Conservation (phyloP, 352 stramenopile genomes). For the Globisporangium perplexum region DNA sequence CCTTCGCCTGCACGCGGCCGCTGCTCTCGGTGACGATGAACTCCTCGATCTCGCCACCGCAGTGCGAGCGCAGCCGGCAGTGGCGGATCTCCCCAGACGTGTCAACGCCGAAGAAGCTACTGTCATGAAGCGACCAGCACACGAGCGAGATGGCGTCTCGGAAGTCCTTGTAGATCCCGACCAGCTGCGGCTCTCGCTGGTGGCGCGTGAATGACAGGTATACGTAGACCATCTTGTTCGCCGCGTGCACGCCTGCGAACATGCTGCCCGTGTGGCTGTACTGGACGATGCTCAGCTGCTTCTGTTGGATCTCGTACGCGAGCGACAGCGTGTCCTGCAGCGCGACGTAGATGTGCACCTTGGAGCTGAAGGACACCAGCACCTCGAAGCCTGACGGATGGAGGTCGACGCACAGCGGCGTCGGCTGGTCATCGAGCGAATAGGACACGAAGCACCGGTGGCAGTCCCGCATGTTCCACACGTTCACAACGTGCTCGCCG, state of each 20-base stretch:
- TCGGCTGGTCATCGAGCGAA: slow-evolving; percentile 27
- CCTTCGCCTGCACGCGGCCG: slow-evolving; percentile 16
- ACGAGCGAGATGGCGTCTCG: slow-evolving; percentile 29
- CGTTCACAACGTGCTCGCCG: slow-evolving; percentile 37
- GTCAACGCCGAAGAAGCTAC: slow-evolving; percentile 40
- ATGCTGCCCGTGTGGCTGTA: slow-evolving; percentile 59
- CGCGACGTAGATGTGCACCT: slow-evolving; percentile 56
- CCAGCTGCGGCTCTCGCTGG: slow-evolving; percentile 43
- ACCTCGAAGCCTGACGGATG: slow-evolving; percentile 54
- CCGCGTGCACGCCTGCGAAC: slow-evolving; percentile 34
- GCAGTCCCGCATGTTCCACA: slow-evolving; percentile 56
- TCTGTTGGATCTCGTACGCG: slow-evolving; percentile 55
- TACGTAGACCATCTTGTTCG: slow-evolving; percentile 38
- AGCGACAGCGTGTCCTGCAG: slow-evolving; percentile 57
- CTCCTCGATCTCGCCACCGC: slow-evolving; percentile 38
- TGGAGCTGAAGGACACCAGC: slow-evolving; percentile 38
- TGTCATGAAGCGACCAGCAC: slow-evolving; percentile 42
- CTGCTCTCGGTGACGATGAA: slow-evolving; percentile 23
- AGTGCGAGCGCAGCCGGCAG: slow-evolving; percentile 26
- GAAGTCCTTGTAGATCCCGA: slow-evolving; percentile 43
- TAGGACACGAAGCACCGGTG: slow-evolving; percentile 60
- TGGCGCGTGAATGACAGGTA: slow-evolving; percentile 36
- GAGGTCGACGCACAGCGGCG: slow-evolving; percentile 44
- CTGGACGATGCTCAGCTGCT: slow-evolving; percentile 50
- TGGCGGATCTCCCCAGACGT: slow-evolving; percentile 28